Percentiles rank a stretch among this genome's conserved stretches.
phyloP scores from a whole-genome alignment of 257 asterid species.

The Nicotiana noctiflora region DNA sequence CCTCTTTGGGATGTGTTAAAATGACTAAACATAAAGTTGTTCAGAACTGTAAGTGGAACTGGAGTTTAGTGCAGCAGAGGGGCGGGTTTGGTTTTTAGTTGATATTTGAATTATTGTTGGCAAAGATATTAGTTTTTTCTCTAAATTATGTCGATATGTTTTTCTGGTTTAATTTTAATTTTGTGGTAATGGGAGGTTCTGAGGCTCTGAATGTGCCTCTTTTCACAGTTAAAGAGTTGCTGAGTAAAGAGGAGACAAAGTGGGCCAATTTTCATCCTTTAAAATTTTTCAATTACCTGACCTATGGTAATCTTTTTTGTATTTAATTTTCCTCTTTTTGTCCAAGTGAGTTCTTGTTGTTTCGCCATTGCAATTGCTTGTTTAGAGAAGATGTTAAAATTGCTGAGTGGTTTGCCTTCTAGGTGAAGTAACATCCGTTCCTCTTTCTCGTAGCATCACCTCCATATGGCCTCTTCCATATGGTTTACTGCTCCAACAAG shows the following conservation, averaged over 20 bases:
- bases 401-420: constrained; percentile 26
- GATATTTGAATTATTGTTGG: neutral
- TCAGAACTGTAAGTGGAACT: neutral
- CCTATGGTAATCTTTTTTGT: neutral
- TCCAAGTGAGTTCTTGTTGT: neutral
- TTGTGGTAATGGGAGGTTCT: neutral
- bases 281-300: neutral
- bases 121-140: neutral
- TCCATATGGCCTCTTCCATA: constrained; percentile 95
- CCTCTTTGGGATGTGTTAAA: neutral
- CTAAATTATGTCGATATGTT: neutral
- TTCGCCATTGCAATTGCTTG: neutral
- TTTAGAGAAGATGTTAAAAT: neutral
- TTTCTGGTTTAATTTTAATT: neutral
- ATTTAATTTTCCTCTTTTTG: neutral
- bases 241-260: neutral
- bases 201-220: neutral
- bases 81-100: neutral
- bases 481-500: constrained; percentile 85
- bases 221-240: neutral
- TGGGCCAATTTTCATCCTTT: neutral
- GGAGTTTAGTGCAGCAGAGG: neutral
- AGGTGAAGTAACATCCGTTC: constrained; percentile 84
- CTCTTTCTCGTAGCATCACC: constrained; percentile 58
- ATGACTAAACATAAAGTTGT: neutral